These are phyloP conservation scores for Logfia minima DNA, from an alignment of 129 eudicot genomes.

Conservation along the genomic window DNA sequence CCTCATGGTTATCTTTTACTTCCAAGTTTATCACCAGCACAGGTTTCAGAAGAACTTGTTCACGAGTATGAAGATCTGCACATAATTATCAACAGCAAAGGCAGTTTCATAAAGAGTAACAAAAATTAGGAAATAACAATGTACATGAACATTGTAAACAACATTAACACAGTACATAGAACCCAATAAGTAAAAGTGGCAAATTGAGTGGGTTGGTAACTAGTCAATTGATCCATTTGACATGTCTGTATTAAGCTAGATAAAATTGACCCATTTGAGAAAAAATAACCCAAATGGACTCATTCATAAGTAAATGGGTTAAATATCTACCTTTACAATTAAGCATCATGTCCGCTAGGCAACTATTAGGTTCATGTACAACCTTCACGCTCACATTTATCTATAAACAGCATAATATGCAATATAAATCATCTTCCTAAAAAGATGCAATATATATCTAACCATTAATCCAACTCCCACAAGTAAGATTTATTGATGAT, in stretches of 20 bases:
- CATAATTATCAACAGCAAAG: conserved; percentile 6
- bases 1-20: conserved; percentile 92
- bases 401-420: not conserved
- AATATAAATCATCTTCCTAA: no score
- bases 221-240: not conserved
- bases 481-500: not conserved
- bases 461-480: not conserved
- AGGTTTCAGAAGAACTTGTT: conserved; percentile 66
- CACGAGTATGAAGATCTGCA: conserved; percentile 80
- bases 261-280: not conserved
- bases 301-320: not conserved
- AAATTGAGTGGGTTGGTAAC: not conserved
- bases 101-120: not conserved
- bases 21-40: conserved; percentile 77
- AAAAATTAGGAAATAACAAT: not conserved
- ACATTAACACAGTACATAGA: not conserved
- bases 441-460: not conserved
- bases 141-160: not conserved
- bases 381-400: not conserved
- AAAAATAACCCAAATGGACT: not conserved
- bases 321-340: not conserved
- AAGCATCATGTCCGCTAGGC: not conserved
- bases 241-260: not conserved
- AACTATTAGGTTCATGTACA: not conserved
- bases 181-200: no score